Evolutionary conservation across 352 stramenopile species (phyloP), one percentile per base, ranked within the genome.

Genomic region (Phytopythium delawarense): DNA sequence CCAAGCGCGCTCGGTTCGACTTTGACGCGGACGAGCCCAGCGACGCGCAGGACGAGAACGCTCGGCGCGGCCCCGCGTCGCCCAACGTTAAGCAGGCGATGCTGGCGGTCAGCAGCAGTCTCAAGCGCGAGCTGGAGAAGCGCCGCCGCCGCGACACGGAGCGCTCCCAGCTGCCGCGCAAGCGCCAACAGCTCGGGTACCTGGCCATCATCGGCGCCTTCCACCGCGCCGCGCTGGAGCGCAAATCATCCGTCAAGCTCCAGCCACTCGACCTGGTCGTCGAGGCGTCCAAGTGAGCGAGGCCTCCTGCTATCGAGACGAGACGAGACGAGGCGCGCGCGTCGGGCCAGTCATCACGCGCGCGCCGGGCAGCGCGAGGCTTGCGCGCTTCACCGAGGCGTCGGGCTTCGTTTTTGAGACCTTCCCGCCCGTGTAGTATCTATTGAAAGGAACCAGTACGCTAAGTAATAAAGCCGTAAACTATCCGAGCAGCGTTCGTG

Each of bases 161-260:
- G 56, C 75, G 76, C 23, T 70, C 62, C 23, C 69, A 80, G 48
- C 76, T 65, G 21, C 70, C 79, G 42, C 69, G 78, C 54, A 83
- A 81, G 76, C 69, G 81, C 44, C 74, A 88, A 61, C 81, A 94
- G 42, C 68, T 94, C 56, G 90, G 75, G 64, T 92, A 87, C 62
- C 90, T 91, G 61, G 83, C 85, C 39, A 94, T 94, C 59, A 70
- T 88, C 35, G 78, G 81, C 13, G 85, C 85, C 4, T 94, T 94
- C 66, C 85, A 94, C 44, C 85, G 83, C 45, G 85, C 85, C 6
- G 78, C 81, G 7, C 79, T 81, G 57, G 83, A 94, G 65, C 81
- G 85, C 57, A 67, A 84, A 37, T 63, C 81, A 7, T 74, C 75
- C 0, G 21, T 85, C 57, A 71, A 77, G 59, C 37, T 63, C 20